Evolutionary conservation across 129 eudicot species (phyloP).

Genomic region (Cynara cardunculus): DNA sequence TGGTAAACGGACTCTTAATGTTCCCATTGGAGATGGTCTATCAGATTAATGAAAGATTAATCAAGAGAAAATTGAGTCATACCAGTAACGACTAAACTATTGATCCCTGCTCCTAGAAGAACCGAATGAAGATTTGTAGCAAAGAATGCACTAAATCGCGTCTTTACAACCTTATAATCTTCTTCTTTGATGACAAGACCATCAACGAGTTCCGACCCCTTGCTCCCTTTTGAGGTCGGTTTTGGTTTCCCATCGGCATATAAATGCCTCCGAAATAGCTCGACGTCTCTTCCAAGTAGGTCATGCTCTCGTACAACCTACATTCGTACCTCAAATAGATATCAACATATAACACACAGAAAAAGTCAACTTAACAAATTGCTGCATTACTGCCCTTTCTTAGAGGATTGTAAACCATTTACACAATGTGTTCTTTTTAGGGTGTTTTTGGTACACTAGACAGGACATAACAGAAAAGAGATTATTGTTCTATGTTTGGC

Average conservation of each 20-base stretch:
- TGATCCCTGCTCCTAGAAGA: slow-evolving; percentile 65
- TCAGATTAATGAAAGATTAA: neutral
- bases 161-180: slow-evolving; percentile 87
- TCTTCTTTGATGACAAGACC: slow-evolving; percentile 68
- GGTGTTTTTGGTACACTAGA: too few species aligned
- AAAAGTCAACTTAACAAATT: neutral
- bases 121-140: slow-evolving; percentile 74
- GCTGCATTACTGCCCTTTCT: neutral
- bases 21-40: neutral
- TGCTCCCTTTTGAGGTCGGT: slow-evolving; percentile 78
- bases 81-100: slow-evolving; percentile 66
- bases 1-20: too few species aligned
- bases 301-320: slow-evolving; percentile 98
- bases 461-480: too few species aligned
- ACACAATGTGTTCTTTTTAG: neutral
- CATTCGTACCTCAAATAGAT: neutral
- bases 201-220: slow-evolving; percentile 74
- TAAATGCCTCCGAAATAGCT: slow-evolving; percentile 68
- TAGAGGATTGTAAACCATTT: neutral
- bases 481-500: too few species aligned
- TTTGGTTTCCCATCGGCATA: slow-evolving; percentile 57
- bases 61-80: slow-evolving; percentile 10
- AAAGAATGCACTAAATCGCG: slow-evolving; percentile 91
- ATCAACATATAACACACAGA: neutral
- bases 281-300: slow-evolving; percentile 91